phyloP scores from a whole-genome alignment of 164 flowering plant species.

The Berberis vulgaris region DNA sequence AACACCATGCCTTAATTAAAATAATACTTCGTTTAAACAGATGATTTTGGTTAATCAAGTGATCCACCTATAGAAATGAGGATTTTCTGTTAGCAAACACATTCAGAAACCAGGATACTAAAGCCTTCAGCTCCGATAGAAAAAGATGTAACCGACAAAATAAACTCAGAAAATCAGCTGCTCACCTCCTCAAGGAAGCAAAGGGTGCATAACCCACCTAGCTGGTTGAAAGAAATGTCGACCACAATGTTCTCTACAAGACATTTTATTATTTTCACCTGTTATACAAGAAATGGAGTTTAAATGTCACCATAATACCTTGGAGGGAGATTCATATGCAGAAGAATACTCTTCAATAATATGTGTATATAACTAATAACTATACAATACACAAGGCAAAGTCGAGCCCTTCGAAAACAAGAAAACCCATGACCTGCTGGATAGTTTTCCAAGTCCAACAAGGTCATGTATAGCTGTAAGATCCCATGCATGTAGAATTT shows the following conservation, averaged over 20 bases:
- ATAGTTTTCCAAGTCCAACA: too few relatives aligned
- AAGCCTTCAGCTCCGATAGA: not conserved
- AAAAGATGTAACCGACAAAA: not conserved
- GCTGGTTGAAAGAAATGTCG: slow-evolving; percentile 95
- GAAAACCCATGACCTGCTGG: too few relatives aligned
- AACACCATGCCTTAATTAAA: slow-evolving; percentile 98
- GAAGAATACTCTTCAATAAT: too few relatives aligned
- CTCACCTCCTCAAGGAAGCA: slow-evolving; percentile 97
- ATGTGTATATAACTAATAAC: too few relatives aligned
- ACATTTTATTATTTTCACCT: slow-evolving; percentile 97
- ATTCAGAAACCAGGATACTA: not conserved
- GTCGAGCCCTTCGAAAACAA: too few relatives aligned
- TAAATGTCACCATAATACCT: not conserved
- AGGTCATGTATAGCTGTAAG: too few relatives aligned
- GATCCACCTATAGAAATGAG: slow-evolving; percentile 57
- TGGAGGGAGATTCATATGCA: too few relatives aligned
- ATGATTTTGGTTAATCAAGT: slow-evolving; percentile 71
- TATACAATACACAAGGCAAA: too few relatives aligned
- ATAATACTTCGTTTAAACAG: slow-evolving; percentile 94
- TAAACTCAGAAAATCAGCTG: not conserved
- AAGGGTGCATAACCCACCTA: slow-evolving; percentile 96
- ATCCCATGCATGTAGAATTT: too few relatives aligned
- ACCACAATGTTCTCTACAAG: slow-evolving; percentile 98
- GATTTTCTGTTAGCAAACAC: not conserved
- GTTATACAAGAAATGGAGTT: slow-evolving; percentile 8